These are phyloP conservation scores for Penicillium sp. DNA, from an alignment of 2,329 filamentous ascomycete species.

Conservation along the genomic window DNA sequence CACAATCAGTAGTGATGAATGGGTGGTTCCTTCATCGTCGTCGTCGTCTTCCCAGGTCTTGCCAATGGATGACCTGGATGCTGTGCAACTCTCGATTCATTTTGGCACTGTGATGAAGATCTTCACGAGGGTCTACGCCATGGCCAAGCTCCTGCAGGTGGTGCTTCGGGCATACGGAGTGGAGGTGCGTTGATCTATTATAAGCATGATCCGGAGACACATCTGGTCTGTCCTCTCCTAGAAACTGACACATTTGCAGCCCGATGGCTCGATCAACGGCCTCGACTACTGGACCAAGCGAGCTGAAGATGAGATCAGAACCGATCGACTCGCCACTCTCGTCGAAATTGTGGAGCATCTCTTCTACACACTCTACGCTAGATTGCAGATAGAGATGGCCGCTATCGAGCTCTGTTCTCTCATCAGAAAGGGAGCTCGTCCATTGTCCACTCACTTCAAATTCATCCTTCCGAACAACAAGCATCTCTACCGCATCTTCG, in stretches of 20 bases:
- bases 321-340: constrained; percentile 27
- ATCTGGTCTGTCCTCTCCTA: background rate
- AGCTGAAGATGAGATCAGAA: constrained; percentile 28
- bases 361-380: constrained; percentile 36
- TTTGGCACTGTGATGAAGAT: constrained; percentile 28
- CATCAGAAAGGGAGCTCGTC: constrained; percentile 25
- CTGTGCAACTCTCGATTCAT: constrained; percentile 22
- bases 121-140: constrained; percentile 33
- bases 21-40: constrained; percentile 21
- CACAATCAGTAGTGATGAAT: constrained; percentile 30
- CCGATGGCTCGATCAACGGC: constrained; percentile 28
- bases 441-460: constrained; percentile 11
- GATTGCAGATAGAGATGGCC: constrained; percentile 36
- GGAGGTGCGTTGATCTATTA: constrained; percentile 25
- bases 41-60: constrained; percentile 7
- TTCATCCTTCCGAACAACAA: constrained; percentile 31
- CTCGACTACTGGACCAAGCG: constrained; percentile 30
- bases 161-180: constrained; percentile 32
- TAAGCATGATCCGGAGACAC: background rate
- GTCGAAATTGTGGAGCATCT: constrained; percentile 35
- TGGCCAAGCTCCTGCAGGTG: constrained; percentile 35
- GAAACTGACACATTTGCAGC: constrained; percentile 17
- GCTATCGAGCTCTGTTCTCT: constrained; percentile 34
- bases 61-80: constrained; percentile 16
- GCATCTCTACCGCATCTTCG: constrained; percentile 34